Evolutionary conservation across 176 grass and related monocot species (phyloP).

Genomic region (Musa itinerans): DNA sequence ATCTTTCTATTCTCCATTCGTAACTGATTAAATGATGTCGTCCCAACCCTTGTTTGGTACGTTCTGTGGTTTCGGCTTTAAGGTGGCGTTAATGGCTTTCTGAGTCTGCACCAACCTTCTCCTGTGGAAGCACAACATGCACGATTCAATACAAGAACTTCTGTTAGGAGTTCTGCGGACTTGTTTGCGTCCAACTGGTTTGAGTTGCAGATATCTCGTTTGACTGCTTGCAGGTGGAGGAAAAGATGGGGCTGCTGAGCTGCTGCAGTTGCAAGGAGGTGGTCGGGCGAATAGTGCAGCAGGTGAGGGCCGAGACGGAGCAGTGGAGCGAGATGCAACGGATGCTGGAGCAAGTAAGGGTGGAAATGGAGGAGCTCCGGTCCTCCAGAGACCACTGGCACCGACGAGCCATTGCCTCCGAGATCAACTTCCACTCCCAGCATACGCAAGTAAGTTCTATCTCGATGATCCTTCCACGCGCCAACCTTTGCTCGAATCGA

Average conservation of each 20-base stretch:
- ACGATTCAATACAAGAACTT: too few species aligned
- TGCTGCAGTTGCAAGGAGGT: constrained; percentile 74
- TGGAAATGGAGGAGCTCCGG: constrained; percentile 80
- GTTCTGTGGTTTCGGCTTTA: not conserved
- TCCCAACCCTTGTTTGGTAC: not conserved
- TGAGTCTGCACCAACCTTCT: not conserved
- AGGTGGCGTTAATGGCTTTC: not conserved
- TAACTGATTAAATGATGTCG: not conserved
- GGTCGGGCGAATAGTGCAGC: constrained; percentile 73
- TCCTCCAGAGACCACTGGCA: constrained; percentile 69
- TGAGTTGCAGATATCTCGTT: too few species aligned
- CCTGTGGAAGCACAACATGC: too few species aligned
- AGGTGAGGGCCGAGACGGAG: constrained; percentile 74
- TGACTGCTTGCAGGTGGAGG: constrained; percentile 26
- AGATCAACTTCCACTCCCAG: constrained; percentile 54
- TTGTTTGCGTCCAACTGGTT: too few species aligned
- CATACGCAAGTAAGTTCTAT: constrained; percentile 60
- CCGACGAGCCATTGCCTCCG: constrained; percentile 56
- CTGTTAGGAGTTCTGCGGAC: too few species aligned
- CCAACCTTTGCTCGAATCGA: too few species aligned
- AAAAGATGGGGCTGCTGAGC: constrained; percentile 29
- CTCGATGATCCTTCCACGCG: not conserved
- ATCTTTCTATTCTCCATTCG: not conserved
- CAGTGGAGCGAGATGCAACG: constrained; percentile 95
- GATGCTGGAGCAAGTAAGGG: constrained; percentile 84